Conservation (phyloP, 1,284 basidiomycete genomes). For the Golubevia pallescens region DNA sequence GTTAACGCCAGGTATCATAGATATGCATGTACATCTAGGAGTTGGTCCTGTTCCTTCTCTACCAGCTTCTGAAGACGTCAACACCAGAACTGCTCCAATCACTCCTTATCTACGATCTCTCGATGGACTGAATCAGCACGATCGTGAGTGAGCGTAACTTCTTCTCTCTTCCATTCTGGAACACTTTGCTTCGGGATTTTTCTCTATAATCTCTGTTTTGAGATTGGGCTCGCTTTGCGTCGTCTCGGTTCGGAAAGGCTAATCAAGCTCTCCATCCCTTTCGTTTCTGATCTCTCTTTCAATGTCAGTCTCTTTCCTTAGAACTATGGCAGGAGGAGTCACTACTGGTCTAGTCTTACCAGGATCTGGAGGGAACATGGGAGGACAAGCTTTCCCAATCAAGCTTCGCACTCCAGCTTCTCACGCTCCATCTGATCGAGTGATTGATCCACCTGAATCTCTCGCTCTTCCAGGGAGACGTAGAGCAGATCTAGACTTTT, state of each 20-base stretch:
- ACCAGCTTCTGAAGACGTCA: constrained; percentile 64
- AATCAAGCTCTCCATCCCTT: too few species aligned
- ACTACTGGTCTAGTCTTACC: constrained; percentile 75
- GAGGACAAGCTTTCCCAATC: constrained; percentile 74
- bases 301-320: constrained; percentile 66
- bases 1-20: constrained; percentile 70
- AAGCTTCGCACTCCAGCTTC: constrained; percentile 70
- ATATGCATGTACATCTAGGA: constrained; percentile 81
- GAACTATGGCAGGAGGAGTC: constrained; percentile 73
- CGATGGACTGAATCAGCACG: constrained; percentile 73
- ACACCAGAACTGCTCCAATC: constrained; percentile 67
- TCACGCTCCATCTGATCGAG: constrained; percentile 24
- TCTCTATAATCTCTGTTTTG: too few species aligned
- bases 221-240: too few species aligned
- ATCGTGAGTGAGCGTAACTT: constrained; percentile 52
- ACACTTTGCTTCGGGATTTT: too few species aligned
- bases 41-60: constrained; percentile 72
- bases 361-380: constrained; percentile 72
- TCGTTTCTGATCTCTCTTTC: neutral
- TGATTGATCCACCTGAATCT: constrained; percentile 46
- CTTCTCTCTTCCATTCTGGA: too few species aligned
- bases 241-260: too few species aligned
- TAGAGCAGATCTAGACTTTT: constrained; percentile 9
- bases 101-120: constrained; percentile 73
- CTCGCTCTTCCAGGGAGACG: constrained; percentile 38